A percentile compares a stretch with the other conserved stretches of the same genome.
phyloP scores from a whole-genome alignment of 805 yeast species.

The Pichia exigua region DNA sequence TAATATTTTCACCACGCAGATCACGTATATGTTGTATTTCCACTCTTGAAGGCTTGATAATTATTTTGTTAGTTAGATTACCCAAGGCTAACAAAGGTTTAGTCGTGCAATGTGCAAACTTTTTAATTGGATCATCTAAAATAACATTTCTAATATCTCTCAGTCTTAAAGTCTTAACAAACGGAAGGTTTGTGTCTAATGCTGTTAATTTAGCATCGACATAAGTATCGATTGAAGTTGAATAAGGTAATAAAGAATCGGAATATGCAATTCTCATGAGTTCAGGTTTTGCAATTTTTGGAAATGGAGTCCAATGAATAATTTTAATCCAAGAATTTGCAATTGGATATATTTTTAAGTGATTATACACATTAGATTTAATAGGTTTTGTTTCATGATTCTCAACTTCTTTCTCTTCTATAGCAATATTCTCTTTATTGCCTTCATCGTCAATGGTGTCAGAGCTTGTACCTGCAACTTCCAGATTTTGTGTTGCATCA shows the following conservation, averaged over 20 bases:
- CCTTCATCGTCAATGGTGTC: background rate
- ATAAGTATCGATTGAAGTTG: constrained; percentile 35
- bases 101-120: background rate
- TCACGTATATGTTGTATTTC: constrained; percentile 41
- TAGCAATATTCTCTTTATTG: background rate
- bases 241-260: constrained; percentile 15
- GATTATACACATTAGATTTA: constrained; percentile 31
- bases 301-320: constrained; percentile 20
- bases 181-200: constrained; percentile 55
- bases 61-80: constrained; percentile 17
- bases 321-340: constrained; percentile 29
- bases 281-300: constrained; percentile 20
- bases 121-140: constrained; percentile 39
- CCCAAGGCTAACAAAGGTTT: constrained; percentile 15
- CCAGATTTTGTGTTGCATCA: background rate
- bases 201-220: constrained; percentile 43
- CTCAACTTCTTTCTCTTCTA: background rate
- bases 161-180: constrained; percentile 46
- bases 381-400: constrained; percentile 7
- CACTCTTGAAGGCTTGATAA: constrained; percentile 42
- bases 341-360: constrained; percentile 41
- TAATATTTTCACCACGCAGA: constrained; percentile 2
- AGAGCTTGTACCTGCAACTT: background rate
- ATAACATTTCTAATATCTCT: constrained; percentile 36
- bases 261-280: constrained; percentile 22